Base-by-base conservation (phyloP, 352 stramenopile species). In the Globisporangium paddicum region DNA sequence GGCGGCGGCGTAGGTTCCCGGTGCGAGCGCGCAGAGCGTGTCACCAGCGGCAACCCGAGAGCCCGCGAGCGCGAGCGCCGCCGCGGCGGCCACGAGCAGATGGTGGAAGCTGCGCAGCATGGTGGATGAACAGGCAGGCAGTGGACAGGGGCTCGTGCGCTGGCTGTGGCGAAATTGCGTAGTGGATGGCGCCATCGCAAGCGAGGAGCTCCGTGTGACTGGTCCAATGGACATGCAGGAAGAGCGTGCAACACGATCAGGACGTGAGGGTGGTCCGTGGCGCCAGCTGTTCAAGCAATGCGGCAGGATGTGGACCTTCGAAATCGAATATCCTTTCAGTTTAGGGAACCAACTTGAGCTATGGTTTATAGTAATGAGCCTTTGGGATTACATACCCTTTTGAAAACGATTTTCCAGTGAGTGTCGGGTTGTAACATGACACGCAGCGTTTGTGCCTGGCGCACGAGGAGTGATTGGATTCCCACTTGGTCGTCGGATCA, bases 1-100 rank as follows among this genome's bases (percentile, higher is more conserved):
- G 35, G 35, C 35, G 35, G 9, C 34, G 0, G 34, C 34, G 9
- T 38, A 38, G 16, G 69, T 73, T 34, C 58, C 38, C 0, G 78
- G 76, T 13, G 72, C 55, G 8, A 87, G 60, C 0, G 79, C 84
- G 57, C 74, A 87, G 44, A 89, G 71, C 32, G 63, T 66, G 32
- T 87, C 72, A 37, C 58, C 69, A 26, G 65, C 71, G 14, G 52
- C 23, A 5, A 55, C 49, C 21, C 30, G 18, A 14, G 30, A 45
- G 30, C 26, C 30, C 9, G 19, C 49, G 32, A 44, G 14, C 32
- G 49, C 49, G 32, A 55, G 19, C 32, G 32, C 49, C 32, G 42
- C 42, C 11, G 32, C 37, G n/a, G 49, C 21, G 32, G 49, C 49
- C 32, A 45, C 32, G 49, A 55, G 26, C 49, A 55, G 18, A 21